These are phyloP conservation scores for Geotrichum reessii DNA, from an alignment of 1,139 yeast species.

Conservation along the genomic window DNA sequence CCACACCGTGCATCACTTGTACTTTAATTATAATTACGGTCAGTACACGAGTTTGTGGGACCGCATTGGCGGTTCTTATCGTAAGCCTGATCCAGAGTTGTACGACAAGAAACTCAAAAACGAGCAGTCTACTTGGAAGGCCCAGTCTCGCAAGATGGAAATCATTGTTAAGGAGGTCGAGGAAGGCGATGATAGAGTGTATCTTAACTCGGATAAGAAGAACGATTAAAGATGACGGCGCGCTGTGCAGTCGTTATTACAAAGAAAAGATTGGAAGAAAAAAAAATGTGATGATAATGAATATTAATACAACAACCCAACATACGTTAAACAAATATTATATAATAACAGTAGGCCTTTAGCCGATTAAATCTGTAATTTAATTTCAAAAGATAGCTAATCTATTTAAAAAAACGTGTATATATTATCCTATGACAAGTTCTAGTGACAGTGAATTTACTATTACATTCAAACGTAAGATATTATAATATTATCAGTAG, in stretches of 20 bases:
- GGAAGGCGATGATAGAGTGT: constrained; percentile 59
- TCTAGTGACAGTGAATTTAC: no score
- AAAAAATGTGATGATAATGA: not conserved
- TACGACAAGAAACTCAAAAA: constrained; percentile 60
- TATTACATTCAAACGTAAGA: no score
- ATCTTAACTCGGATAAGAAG: constrained; percentile 34
- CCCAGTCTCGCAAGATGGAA: constrained; percentile 75
- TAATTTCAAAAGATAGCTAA: no score
- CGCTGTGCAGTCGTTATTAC: no score
- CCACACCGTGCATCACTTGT: constrained; percentile 92
- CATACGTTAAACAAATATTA: no score
- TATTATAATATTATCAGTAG: no score
- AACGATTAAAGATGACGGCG: constrained; percentile 20
- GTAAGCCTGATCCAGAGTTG: constrained; percentile 83
- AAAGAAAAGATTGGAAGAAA: no score
- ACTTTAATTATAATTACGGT: constrained; percentile 95
- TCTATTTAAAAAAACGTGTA: no score
- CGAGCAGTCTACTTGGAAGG: constrained; percentile 60
- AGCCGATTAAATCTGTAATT: no score
- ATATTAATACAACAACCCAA: not conserved
- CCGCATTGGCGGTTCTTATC: constrained; percentile 86
- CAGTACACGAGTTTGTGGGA: constrained; percentile 98
- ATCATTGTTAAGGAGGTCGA: constrained; percentile 73
- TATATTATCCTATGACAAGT: no score
- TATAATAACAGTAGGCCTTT: no score